A percentile compares a stretch with the other conserved stretches of the same genome.
These are phyloP conservation scores for Lactarius sanguifluus DNA, from an alignment of 768 basidiomycete species.

Conservation along the genomic window DNA sequence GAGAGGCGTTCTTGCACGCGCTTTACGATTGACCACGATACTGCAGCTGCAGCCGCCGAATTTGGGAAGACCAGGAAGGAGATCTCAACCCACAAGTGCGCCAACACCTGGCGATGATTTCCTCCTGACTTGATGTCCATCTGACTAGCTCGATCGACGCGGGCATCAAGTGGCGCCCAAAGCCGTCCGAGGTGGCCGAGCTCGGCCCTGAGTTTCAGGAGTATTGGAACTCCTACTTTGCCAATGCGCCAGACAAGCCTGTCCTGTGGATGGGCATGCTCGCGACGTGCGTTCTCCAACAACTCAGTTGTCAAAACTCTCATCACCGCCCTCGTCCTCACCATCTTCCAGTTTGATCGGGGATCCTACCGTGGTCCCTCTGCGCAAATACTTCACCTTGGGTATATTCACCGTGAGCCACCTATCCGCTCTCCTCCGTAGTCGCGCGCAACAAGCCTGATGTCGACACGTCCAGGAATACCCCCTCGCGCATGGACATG, in stretches of 20 bases:
- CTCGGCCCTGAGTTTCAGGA: conserved; percentile 48
- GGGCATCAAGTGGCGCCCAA: conserved; percentile 58
- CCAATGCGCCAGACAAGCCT: conserved; percentile 54
- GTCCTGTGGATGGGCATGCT: conserved; percentile 46
- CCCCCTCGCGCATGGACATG: conserved; percentile 28
- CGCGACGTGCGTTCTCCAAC: conserved; percentile 40
- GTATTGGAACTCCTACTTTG: conserved; percentile 53
- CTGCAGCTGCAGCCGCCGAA: conserved; percentile 37
- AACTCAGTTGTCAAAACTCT: not conserved
- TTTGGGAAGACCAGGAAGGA: conserved; percentile 46
- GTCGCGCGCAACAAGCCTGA: not conserved
- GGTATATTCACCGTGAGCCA: conserved; percentile 19
- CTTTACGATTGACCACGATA: not conserved
- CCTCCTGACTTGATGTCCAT: not conserved
- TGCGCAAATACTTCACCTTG: conserved; percentile 25
- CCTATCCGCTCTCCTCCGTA: too few species aligned
- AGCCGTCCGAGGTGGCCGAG: conserved; percentile 46
- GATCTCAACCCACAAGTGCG: conserved; percentile 51
- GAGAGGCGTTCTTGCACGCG: not conserved
- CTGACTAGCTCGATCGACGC: conserved; percentile 41
- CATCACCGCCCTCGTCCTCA: not conserved
- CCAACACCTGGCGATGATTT: not conserved
- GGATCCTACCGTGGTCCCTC: conserved; percentile 22
- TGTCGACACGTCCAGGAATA: conserved; percentile 11
- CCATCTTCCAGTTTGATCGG: conserved; percentile 24